Conservation (phyloP, 2,329 filamentous ascomycete genomes). For the Aphanoascus verrucosus region DNA sequence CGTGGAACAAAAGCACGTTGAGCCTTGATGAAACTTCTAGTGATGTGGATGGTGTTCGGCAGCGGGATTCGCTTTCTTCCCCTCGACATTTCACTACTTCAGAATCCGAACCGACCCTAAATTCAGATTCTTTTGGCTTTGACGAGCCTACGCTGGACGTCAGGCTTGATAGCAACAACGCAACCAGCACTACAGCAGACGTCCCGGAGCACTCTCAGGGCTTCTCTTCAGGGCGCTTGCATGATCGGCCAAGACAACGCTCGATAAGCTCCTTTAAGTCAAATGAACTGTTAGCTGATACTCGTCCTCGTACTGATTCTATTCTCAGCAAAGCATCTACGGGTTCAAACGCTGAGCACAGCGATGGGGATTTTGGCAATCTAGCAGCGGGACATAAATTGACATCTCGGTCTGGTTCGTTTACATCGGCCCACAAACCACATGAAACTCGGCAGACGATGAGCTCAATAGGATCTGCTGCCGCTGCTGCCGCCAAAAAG, state of each 20-base stretch:
- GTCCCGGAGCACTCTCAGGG: constrained; percentile 51
- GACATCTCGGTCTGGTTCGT: background rate
- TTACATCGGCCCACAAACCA: background rate
- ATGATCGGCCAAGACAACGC: constrained; percentile 3
- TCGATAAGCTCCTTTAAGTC: background rate
- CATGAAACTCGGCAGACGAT: constrained; percentile 27
- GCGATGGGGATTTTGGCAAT: background rate
- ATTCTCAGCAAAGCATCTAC: constrained; percentile 7
- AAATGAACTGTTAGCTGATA: background rate
- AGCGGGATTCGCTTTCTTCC: constrained; percentile 1
- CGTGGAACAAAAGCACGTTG: constrained; percentile 29
- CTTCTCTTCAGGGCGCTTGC: background rate
- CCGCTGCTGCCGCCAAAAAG: constrained; percentile 49
- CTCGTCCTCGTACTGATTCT: constrained; percentile 4
- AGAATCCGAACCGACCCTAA: constrained; percentile 52
- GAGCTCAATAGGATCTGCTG: constrained; percentile 40
- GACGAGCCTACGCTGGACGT: constrained; percentile 50
- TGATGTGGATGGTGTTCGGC: background rate
- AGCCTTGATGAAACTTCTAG: constrained; percentile 17
- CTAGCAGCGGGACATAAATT: background rate
- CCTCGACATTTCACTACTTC: background rate
- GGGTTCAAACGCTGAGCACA: constrained; percentile 2
- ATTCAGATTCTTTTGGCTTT: constrained; percentile 55
- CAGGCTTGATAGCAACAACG: constrained; percentile 48
- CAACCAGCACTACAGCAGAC: constrained; percentile 55